phyloP scores from a whole-genome alignment of 331 rosid genomes.

The Pyracantha coccinea region DNA sequence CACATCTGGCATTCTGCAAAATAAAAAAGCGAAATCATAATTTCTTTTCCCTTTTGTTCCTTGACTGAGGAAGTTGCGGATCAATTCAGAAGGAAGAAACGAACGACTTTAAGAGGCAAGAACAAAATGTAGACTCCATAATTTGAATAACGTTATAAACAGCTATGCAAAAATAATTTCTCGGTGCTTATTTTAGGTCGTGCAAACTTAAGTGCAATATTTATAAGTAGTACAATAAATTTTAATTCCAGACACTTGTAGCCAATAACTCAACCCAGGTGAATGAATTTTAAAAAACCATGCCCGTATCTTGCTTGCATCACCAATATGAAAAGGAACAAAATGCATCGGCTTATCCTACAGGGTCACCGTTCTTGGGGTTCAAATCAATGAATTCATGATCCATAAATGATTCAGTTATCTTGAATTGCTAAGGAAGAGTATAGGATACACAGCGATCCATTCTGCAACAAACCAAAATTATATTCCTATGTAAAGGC shows the following conservation, averaged over 20 bases:
- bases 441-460: neutral
- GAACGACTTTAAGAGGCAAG: neutral
- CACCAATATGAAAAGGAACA: neutral
- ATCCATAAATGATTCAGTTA: neutral
- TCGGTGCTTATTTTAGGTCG: neutral
- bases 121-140: neutral
- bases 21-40: neutral
- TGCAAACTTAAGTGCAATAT: neutral
- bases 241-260: neutral
- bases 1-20: slow-evolving; percentile 69
- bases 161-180: neutral
- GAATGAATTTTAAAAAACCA: neutral
- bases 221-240: neutral
- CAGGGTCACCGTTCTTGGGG: neutral
- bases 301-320: neutral
- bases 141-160: neutral
- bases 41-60: neutral
- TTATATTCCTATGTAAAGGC: neutral
- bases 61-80: neutral
- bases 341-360: neutral
- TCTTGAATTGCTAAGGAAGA: neutral
- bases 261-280: neutral
- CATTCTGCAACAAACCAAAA: neutral
- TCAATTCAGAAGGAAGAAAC: neutral
- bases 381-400: neutral